Conservation (phyloP, 2,329 filamentous ascomycete genomes). For the Aspergillus neotritici region DNA sequence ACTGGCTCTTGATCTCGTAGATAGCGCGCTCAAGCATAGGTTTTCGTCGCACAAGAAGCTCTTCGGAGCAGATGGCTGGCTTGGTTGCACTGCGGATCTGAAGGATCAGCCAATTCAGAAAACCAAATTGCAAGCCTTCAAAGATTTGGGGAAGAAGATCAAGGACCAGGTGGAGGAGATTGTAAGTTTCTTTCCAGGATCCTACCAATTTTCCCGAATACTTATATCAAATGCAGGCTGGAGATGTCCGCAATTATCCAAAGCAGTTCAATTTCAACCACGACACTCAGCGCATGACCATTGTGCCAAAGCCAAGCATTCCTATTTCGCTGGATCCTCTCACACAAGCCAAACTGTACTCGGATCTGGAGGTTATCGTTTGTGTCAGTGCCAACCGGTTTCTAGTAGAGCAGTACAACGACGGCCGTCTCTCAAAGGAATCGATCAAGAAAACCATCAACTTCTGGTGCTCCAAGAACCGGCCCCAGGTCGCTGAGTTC, state of each 20-base stretch:
- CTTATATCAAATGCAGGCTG: slow-evolving; percentile 17
- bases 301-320: slow-evolving; percentile 21
- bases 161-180: slow-evolving; percentile 35
- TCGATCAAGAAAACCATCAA: slow-evolving; percentile 36
- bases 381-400: slow-evolving; percentile 42
- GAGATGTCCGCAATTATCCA: slow-evolving; percentile 20
- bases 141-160: slow-evolving; percentile 34
- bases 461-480: slow-evolving; percentile 43
- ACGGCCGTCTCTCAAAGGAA: slow-evolving; percentile 34
- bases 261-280: slow-evolving; percentile 6
- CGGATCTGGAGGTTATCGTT: slow-evolving; percentile 44
- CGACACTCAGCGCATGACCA: slow-evolving; percentile 8
- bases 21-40: slow-evolving; percentile 1
- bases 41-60: slow-evolving; percentile 34
- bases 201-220: not conserved
- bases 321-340: slow-evolving; percentile 38
- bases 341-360: slow-evolving; percentile 41
- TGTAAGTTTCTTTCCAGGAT: slow-evolving; percentile 19
- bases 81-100: slow-evolving; percentile 32
- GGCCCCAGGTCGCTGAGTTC: slow-evolving; percentile 47
- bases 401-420: slow-evolving; percentile 38
- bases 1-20: slow-evolving; percentile 2
- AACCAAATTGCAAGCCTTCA: slow-evolving; percentile 28
- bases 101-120: slow-evolving; percentile 22
- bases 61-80: slow-evolving; percentile 40